Evolutionary conservation across 345 rosid genomes (phyloP), one percentile per base, ranked within the genome.

Genomic region (Brassica carinata): DNA sequence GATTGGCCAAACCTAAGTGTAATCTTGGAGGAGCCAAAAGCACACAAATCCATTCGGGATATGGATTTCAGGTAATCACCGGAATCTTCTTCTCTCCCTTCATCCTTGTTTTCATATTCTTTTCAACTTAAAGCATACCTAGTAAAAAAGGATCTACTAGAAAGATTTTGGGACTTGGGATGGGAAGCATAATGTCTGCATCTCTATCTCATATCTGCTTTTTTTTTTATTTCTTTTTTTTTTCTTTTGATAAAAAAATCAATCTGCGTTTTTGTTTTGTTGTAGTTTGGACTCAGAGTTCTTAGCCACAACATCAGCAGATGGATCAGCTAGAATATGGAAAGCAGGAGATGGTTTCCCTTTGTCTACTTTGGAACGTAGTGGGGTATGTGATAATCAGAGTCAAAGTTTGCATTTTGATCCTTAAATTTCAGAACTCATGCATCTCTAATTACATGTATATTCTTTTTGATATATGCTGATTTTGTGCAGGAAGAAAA

Each of bases 251-350:
- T 29, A 29, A 29, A 29, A 29, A 29, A 29, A 3, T 3, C 4
- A 29, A 74, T 68, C 4, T 79, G 75, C 66, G 58, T 38, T 83
- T 14, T 53, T 0, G 30, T 81, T 71, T 57, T 82, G 31, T 77
- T 76, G 69, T 83, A 93, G 97, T 87, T 87, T 93, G 66, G 98
- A 96, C 82, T 93, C 98, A 34, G 99, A 91, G 88, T 93, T 85
- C 83, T 82, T 93, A 86, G 98, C 92, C 40, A 87, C 99, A 73
- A 89, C 94, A 77, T 96, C 93, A 31, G 85, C 86, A 71, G 98
- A 93, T 88, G 99, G 97, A 81, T 87, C 96, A 13, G 98, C 90
- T 62, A 93, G 98, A 88, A 86, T 96, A 87, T 96, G 98, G 98
- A 96, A 89, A 85, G 83, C 88, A 53, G 97, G 88, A 75, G 92